Base-by-base conservation (phyloP, 805 yeast species). In the Candida ortonii region DNA sequence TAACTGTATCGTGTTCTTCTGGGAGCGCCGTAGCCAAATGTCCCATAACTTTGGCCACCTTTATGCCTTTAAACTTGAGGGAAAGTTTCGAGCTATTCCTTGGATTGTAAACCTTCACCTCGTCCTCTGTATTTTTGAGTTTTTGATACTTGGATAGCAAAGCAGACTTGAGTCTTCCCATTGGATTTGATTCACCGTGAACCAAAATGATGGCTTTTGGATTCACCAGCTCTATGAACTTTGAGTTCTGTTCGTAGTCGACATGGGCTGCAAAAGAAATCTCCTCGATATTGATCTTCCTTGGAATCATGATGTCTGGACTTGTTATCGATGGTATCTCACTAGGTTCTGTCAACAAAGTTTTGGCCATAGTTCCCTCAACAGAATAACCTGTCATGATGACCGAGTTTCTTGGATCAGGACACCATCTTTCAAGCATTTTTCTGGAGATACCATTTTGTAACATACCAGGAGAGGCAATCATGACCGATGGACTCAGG, bases 241-340 rank as follows among this genome's bases (percentile, higher is more conserved):
- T 85, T 1, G 95, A 68, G 49, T 93, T 93, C 54, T 93, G 96
- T 50, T 84, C 87, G 60, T 83, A 93, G 57, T 93, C 99, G 15
- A 93, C 99, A 61, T 93, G 99, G 0, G 99, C 99, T n/a, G 98
- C 97, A 69, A 93, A 93, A 1, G 97, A 89, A 4, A 93, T 82
- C 59, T 93, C 99, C 46, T 90, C 97, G 12, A 93, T 80, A 29
- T 74, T 76, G 36, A 94, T 63, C 44, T 97, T 71, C 53, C 98
- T 77, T 5, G 97, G 97, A 25, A 93, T 82, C 39, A 78, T 74
- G 13, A 80, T 64, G 41, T 88, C 96, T 0, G 95, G 85, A 46
- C 85, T 86, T n/a, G 70, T 65, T 16, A 78, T 65, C 0, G 97
- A 82, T 1, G 93, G 94, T 30, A 93, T 86, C n/a, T 86, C 84